Evolutionary conservation across 1,284 basidiomycete genomes (phyloP).

Genomic region (Golubevia pallescens): DNA sequence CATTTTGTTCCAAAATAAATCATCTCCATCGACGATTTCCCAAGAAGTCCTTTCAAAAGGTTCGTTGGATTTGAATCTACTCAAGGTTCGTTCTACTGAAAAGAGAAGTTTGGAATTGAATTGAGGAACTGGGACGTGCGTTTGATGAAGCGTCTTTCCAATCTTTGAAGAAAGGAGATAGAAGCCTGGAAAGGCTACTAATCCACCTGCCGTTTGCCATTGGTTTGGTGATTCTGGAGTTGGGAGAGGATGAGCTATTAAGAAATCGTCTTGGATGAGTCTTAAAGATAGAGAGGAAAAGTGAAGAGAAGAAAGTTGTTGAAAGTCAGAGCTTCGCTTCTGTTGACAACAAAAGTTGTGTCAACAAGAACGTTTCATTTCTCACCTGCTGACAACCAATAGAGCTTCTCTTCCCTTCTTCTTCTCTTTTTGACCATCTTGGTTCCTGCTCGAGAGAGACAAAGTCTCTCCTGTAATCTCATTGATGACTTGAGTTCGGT

Average conservation of each 20-base stretch:
- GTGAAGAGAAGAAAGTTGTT: too few species aligned
- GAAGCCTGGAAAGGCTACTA: conserved; percentile 66
- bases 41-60: conserved; percentile 67
- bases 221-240: background rate
- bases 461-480: conserved; percentile 62
- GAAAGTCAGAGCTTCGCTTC: too few species aligned
- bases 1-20: conserved; percentile 65
- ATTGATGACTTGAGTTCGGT: conserved; percentile 62
- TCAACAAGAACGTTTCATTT: background rate
- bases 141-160: conserved; percentile 60
- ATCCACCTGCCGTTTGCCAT: conserved; percentile 42
- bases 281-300: conserved; percentile 21
- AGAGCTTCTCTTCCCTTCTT: conserved; percentile 63
- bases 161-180: conserved; percentile 66
- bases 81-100: conserved; percentile 67
- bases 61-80: conserved; percentile 65
- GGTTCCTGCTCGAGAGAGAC: background rate
- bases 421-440: background rate
- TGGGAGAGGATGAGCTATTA: conserved; percentile 59
- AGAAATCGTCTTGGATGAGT: conserved; percentile 66
- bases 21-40: conserved; percentile 66
- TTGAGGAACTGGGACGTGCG: conserved; percentile 65
- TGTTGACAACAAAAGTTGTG: background rate
- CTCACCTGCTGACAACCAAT: conserved; percentile 50
- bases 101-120: conserved; percentile 67